Conservation (phyloP, 169 alveolate species). For the Babesia bigemina region DNA sequence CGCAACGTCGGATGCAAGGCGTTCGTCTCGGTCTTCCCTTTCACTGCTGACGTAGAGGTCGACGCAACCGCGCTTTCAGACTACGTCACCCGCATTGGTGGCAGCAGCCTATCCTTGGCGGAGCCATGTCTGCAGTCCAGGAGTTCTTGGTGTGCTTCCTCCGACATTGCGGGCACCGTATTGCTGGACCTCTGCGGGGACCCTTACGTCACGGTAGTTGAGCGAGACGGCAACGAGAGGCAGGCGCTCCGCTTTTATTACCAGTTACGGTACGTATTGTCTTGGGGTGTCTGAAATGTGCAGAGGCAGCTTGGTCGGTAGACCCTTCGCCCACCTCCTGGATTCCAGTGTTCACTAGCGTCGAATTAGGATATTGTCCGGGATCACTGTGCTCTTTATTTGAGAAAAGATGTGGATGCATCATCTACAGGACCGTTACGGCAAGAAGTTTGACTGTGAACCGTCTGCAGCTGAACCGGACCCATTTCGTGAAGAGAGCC, state of each 20-base stretch:
- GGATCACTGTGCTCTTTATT: too few species aligned
- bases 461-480: slow-evolving; percentile 20
- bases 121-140: background rate
- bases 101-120: background rate
- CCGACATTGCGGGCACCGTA: background rate
- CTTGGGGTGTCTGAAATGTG: background rate
- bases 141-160: background rate
- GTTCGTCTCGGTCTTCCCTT: slow-evolving; percentile 59
- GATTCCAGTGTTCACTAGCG: background rate
- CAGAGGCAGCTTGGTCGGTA: slow-evolving; percentile 15
- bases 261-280: slow-evolving; percentile 15
- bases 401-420: slow-evolving; percentile 5
- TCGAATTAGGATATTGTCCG: too few species aligned
- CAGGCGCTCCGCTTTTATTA: slow-evolving; percentile 9
- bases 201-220: slow-evolving; percentile 10
- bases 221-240: background rate
- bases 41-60: slow-evolving; percentile 51
- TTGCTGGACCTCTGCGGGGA: slow-evolving; percentile 12
- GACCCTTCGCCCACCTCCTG: slow-evolving; percentile 11
- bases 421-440: background rate
- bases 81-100: background rate
- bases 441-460: slow-evolving; percentile 15
- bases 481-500: slow-evolving; percentile 28
- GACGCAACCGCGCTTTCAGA: background rate
- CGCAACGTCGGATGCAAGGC: slow-evolving; percentile 36